Conservation (phyloP, 495 filamentous ascomycete genomes). For the Xylaria nigripes region DNA sequence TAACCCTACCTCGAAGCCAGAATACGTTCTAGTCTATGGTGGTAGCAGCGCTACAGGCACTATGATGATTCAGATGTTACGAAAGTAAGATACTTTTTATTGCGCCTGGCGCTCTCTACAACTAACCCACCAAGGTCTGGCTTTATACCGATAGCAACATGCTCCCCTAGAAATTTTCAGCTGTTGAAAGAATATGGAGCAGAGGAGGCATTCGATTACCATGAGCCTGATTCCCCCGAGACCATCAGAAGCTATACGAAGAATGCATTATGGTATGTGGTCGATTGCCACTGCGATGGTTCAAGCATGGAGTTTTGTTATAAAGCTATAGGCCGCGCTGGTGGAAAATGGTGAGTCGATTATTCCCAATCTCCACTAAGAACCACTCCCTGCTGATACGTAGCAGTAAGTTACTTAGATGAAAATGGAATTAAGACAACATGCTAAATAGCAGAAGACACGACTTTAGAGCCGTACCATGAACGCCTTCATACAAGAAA, state of each 20-base stretch:
- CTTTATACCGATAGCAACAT: slow-evolving; percentile 1
- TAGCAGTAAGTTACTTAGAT: too few species aligned
- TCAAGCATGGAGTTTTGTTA: not conserved
- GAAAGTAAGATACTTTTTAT: too few species aligned
- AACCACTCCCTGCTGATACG: too few species aligned
- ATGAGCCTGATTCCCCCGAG: not conserved
- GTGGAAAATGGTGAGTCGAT: too few species aligned
- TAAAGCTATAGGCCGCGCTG: slow-evolving; percentile 6
- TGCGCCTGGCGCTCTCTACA: too few species aligned
- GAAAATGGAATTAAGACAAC: too few species aligned
- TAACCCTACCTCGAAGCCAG: not conserved
- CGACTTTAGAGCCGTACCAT: slow-evolving; percentile 1
- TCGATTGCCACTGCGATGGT: slow-evolving; percentile 7
- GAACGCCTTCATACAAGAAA: not conserved
- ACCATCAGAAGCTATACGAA: not conserved
- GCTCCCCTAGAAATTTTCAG: not conserved
- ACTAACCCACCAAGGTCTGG: not conserved
- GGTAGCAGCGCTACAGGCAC: slow-evolving; percentile 4
- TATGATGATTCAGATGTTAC: slow-evolving; percentile 10
- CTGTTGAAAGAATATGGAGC: slow-evolving; percentile 1
- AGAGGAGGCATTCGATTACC: not conserved
- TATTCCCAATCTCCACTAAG: too few species aligned
- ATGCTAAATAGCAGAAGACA: not conserved
- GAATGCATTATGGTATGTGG: not conserved
- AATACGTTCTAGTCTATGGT: slow-evolving; percentile 7